Percentiles rank a stretch among this genome's conserved stretches.
Conservation (phyloP, 1,139 yeast genomes). For the Hyphopichia wangnamkhiaoensis region DNA sequence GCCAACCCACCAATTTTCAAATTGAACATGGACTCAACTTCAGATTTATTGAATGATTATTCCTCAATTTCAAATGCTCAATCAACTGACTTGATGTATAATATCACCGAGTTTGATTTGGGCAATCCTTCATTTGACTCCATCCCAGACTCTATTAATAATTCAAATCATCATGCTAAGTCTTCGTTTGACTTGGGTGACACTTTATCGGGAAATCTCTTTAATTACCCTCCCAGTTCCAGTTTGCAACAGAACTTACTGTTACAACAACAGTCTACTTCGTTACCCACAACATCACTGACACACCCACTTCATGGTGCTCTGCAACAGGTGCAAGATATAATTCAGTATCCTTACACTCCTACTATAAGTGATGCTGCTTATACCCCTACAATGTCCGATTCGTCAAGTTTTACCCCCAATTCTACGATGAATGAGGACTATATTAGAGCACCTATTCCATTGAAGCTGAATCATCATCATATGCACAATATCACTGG, state of each 20-base stretch:
- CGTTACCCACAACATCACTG: neutral
- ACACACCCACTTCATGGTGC: neutral
- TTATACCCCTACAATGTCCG: slow-evolving; percentile 23
- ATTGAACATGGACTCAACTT: slow-evolving; percentile 17
- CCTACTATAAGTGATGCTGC: slow-evolving; percentile 18
- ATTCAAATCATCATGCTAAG: slow-evolving; percentile 2
- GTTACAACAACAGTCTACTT: slow-evolving; percentile 1
- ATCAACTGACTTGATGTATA: slow-evolving; percentile 24
- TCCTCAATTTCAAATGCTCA: slow-evolving; percentile 4
- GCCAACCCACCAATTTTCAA: slow-evolving; percentile 15
- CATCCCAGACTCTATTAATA: slow-evolving; percentile 22
- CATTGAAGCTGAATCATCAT: slow-evolving; percentile 13
- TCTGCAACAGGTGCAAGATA: neutral
- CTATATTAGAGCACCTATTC: slow-evolving; percentile 15
- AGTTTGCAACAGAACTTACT: neutral
- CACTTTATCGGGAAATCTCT: neutral
- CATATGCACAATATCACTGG: neutral
- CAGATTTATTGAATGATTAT: slow-evolving; percentile 10
- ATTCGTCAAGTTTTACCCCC: slow-evolving; percentile 22
- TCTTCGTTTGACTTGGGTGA: slow-evolving; percentile 4
- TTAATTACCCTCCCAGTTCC: slow-evolving; percentile 3
- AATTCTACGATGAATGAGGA: slow-evolving; percentile 16
- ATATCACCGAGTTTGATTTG: slow-evolving; percentile 26
- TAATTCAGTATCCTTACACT: slow-evolving; percentile 13
- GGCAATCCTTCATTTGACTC: slow-evolving; percentile 31